These are phyloP conservation scores for Cercospora nicotianae DNA, from an alignment of 2,329 filamentous ascomycete genomes.

Conservation along the genomic window DNA sequence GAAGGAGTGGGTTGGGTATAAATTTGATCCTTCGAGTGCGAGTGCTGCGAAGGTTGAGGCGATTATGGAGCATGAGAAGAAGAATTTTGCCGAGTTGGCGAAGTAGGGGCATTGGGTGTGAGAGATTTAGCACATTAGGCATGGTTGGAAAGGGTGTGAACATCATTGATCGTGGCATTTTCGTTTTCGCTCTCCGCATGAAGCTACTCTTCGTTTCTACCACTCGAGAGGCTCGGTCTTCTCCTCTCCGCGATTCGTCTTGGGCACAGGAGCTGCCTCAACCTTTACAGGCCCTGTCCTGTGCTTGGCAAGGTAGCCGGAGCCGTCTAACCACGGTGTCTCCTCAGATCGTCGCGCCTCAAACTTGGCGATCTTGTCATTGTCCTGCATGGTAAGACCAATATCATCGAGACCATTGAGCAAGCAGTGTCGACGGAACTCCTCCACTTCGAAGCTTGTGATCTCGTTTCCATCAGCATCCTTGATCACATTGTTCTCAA, in stretches of 20 bases:
- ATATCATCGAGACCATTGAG: constrained; percentile 95
- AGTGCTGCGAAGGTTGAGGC: constrained; percentile 59
- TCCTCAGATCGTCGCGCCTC: constrained; percentile 73
- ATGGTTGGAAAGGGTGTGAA: neutral
- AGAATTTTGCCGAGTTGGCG: constrained; percentile 34
- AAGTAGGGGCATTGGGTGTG: neutral
- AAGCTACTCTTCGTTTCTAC: constrained; percentile 49
- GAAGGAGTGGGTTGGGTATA: constrained; percentile 80
- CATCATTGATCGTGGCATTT: neutral
- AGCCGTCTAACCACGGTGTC: constrained; percentile 90
- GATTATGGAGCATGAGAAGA: constrained; percentile 51
- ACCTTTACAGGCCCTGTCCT: constrained; percentile 61
- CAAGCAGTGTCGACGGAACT: constrained; percentile 92
- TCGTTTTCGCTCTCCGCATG: neutral
- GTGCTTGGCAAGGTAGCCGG: constrained; percentile 68
- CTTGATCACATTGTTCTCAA: constrained; percentile 80
- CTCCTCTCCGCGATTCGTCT: constrained; percentile 83
- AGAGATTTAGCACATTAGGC: neutral
- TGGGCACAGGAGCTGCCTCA: constrained; percentile 70
- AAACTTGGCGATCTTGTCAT: constrained; percentile 81
- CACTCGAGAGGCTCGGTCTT: constrained; percentile 86
- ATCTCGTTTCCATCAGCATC: constrained; percentile 72
- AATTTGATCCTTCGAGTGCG: constrained; percentile 68
- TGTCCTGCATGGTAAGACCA: constrained; percentile 87
- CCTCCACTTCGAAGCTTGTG: constrained; percentile 80